phyloP scores from a whole-genome alignment of 768 basidiomycete species.

The Lentinula raphanica region DNA sequence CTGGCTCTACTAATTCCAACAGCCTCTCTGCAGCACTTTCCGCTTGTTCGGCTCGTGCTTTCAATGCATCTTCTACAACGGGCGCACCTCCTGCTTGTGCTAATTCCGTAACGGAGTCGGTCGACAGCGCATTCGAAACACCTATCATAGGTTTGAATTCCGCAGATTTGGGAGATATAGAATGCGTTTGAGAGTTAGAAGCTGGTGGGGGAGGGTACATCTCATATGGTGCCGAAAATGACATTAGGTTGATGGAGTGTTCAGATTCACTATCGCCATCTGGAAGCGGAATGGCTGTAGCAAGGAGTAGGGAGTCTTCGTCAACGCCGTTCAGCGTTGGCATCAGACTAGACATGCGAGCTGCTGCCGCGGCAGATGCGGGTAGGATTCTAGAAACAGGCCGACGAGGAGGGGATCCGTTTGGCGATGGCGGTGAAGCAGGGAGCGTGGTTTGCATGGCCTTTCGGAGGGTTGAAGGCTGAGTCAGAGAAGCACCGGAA shows the following conservation, averaged over 20 bases:
- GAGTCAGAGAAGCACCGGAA: slow-evolving; percentile 21
- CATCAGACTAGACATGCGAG: slow-evolving; percentile 39
- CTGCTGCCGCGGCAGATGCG: slow-evolving; percentile 31
- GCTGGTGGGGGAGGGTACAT: slow-evolving; percentile 31
- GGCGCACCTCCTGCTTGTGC: slow-evolving; percentile 33
- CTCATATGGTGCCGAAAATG: slow-evolving; percentile 69
- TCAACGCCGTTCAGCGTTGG: slow-evolving; percentile 31
- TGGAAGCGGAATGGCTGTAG: slow-evolving; percentile 71
- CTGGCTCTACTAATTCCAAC: slow-evolving; percentile 80
- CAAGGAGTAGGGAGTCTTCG: slow-evolving; percentile 64
- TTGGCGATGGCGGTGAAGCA: slow-evolving; percentile 30
- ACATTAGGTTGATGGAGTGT: slow-evolving; percentile 56
- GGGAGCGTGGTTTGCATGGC: slow-evolving; percentile 33
- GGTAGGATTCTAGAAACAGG: slow-evolving; percentile 13
- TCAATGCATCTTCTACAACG: slow-evolving; percentile 78
- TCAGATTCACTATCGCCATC: slow-evolving; percentile 69
- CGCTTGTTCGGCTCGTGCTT: slow-evolving; percentile 87
- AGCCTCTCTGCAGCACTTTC: slow-evolving; percentile 88
- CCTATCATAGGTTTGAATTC: slow-evolving; percentile 42
- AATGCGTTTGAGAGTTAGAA: slow-evolving; percentile 36
- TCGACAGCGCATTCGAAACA: slow-evolving; percentile 58
- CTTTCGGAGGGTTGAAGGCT: slow-evolving; percentile 32
- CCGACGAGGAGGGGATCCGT: neutral
- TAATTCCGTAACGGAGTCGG: slow-evolving; percentile 40
- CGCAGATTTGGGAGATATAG: slow-evolving; percentile 51